Conservation (phyloP, 768 basidiomycete species). For the Boletus subcaerulescens region DNA sequence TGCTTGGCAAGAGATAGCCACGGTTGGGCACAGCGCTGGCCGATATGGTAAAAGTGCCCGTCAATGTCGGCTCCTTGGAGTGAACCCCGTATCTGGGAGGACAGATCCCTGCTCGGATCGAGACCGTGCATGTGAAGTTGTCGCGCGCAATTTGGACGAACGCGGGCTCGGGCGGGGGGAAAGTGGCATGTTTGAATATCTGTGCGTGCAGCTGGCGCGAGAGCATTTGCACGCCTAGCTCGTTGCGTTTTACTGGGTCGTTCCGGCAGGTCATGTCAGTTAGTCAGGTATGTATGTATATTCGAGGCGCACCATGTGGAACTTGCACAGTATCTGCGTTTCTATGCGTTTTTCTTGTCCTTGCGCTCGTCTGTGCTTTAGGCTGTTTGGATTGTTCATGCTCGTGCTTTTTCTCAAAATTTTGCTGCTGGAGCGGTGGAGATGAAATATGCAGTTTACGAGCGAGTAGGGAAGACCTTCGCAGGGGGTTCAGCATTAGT, state of each 20-base stretch:
- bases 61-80: constrained; percentile 79
- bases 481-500: constrained; percentile 20
- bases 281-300: background rate
- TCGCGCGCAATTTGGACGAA: constrained; percentile 71
- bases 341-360: background rate
- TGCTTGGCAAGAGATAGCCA: constrained; percentile 68
- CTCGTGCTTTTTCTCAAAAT: background rate
- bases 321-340: background rate
- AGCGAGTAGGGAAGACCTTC: constrained; percentile 11
- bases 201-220: constrained; percentile 78
- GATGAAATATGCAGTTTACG: constrained; percentile 16
- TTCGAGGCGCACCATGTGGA: constrained; percentile 7
- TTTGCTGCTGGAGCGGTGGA: constrained; percentile 13
- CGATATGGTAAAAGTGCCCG: constrained; percentile 88
- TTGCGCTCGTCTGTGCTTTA: background rate
- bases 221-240: constrained; percentile 88
- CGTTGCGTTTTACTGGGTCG: constrained; percentile 64
- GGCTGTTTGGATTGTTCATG: background rate
- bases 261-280: background rate
- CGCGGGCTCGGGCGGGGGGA: constrained; percentile 55
- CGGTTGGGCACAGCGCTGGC: constrained; percentile 64
- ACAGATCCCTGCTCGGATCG: constrained; percentile 75
- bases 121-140: constrained; percentile 81
- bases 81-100: constrained; percentile 76
- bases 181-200: constrained; percentile 69